A percentile compares a stretch with the other conserved stretches of the same genome.
These are phyloP conservation scores for Carex myosuroides DNA, from an alignment of 176 grass and related monocot genomes.

Conservation along the genomic window DNA sequence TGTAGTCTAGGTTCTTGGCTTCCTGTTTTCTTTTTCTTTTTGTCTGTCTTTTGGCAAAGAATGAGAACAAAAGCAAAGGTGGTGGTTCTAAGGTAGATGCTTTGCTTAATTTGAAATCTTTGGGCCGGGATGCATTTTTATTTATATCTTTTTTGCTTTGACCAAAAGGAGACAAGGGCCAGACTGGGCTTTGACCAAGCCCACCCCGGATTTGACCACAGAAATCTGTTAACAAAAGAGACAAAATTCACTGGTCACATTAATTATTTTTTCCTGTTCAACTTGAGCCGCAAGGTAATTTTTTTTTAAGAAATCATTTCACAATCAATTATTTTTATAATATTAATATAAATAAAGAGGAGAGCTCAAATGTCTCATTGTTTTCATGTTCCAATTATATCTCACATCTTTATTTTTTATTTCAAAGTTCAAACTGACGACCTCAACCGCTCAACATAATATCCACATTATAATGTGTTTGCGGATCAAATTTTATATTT, in stretches of 20 bases:
- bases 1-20: constrained; percentile 42
- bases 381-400: too few relatives aligned
- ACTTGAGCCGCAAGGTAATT: neutral
- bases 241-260: neutral
- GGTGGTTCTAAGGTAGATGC: neutral
- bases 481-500: too few relatives aligned
- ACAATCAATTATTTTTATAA: neutral
- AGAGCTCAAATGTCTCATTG: too few relatives aligned
- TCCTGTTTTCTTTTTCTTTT: constrained; percentile 26
- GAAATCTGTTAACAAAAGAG: neutral
- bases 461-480: too few relatives aligned
- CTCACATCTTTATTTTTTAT: too few relatives aligned
- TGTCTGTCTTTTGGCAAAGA: constrained; percentile 20
- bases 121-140: constrained; percentile 2
- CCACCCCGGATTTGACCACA: neutral
- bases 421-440: too few relatives aligned
- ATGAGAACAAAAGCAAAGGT: constrained; percentile 36
- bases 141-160: constrained; percentile 14
- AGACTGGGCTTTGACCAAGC: neutral
- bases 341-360: neutral
- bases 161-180: neutral
- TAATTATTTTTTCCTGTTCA: neutral
- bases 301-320: neutral
- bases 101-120: constrained; percentile 5
- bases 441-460: too few relatives aligned